Evolutionary conservation across 495 filamentous ascomycete genomes (phyloP), one percentile per base, ranked within the genome.

Genomic region (Stereocaulon alpinum): DNA sequence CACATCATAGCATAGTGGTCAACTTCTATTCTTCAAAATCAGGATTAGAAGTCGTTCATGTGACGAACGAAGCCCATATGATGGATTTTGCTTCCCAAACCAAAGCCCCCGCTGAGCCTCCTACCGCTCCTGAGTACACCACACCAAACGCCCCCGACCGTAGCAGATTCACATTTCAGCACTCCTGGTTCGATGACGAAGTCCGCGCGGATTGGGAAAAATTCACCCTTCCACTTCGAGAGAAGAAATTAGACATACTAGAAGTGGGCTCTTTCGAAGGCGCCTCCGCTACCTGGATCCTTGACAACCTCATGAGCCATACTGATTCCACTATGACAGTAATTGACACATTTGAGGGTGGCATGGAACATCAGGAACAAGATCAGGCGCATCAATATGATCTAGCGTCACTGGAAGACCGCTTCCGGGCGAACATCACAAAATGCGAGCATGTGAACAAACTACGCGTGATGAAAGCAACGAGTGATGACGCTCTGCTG

Each of bases 251-350:
- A 0, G 30, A 37, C 2, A 11, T 65, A 1, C 27, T 62, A 34
- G 60, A 65, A 22, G n/a, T 62, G 11, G 63, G 63, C 20, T 55
- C 12, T 3, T 65, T 65, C 47, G 63, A 65, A 27, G 63, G 63
- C 32, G 60, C 47, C 2, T 65, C 63, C 1, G 55, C 63, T 1
- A 65, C 63, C 0, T 65, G 63, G 63, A 62, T 65, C 4, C 55
- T 65, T 0, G 63, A 65, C 48, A 55, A 65, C 43, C 55, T 62
- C 11, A 59, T 65, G 63, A 47, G 2, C 22, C 59, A 65, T 22
- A 40, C 54, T 6, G 45, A 59, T n/a, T 65, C 63, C 0, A 30
- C 6, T 12, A 41, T 64, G 59, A 62, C 55, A 0, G 41, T 3
- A 11, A 51, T 62, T 14, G 63, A 65, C 34, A 65, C 60, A 3